These are phyloP conservation scores for Waltergamsia citrina DNA, from an alignment of 2,329 filamentous ascomycete genomes.

Conservation along the genomic window DNA sequence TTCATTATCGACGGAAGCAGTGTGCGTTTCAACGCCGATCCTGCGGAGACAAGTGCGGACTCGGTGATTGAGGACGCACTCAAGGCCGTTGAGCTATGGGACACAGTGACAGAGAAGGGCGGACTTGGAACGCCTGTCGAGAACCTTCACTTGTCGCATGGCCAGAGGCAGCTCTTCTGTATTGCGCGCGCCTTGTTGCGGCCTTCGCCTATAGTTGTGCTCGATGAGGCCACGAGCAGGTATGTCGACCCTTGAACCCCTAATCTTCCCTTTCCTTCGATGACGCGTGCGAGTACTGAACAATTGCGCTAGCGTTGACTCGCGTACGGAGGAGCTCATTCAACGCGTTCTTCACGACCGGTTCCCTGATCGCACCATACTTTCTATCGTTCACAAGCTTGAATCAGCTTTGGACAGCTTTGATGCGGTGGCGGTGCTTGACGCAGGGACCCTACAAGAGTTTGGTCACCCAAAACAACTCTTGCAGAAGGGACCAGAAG, in stretches of 20 bases:
- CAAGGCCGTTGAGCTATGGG: conserved; percentile 32
- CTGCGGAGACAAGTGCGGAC: conserved; percentile 22
- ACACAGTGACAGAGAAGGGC: conserved; percentile 24
- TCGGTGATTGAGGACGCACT: conserved; percentile 32
- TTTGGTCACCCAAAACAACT: no score
- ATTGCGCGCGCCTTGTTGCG: conserved; percentile 34
- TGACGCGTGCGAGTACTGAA: background rate
- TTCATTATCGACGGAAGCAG: conserved; percentile 33
- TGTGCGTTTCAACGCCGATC: conserved; percentile 38
- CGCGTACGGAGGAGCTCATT: conserved; percentile 17
- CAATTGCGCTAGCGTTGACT: conserved; percentile 20
- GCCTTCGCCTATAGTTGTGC: conserved; percentile 25
- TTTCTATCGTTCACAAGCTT: conserved; percentile 16
- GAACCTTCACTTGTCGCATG: conserved; percentile 27
- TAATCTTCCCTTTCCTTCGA: background rate
- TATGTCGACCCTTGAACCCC: no score
- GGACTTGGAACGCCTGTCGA: conserved; percentile 24
- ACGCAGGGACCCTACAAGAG: no score
- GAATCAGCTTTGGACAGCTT: conserved; percentile 4
- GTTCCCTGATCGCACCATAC: conserved; percentile 13
- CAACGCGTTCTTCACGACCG: conserved; percentile 8
- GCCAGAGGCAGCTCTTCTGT: conserved; percentile 38
- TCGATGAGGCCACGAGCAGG: conserved; percentile 32
- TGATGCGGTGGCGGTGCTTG: conserved; percentile 7
- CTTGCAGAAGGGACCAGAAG: no score